Evolutionary conservation across 805 yeast genomes (phyloP).

Genomic region (Tetrapisispora iriomotensis): DNA sequence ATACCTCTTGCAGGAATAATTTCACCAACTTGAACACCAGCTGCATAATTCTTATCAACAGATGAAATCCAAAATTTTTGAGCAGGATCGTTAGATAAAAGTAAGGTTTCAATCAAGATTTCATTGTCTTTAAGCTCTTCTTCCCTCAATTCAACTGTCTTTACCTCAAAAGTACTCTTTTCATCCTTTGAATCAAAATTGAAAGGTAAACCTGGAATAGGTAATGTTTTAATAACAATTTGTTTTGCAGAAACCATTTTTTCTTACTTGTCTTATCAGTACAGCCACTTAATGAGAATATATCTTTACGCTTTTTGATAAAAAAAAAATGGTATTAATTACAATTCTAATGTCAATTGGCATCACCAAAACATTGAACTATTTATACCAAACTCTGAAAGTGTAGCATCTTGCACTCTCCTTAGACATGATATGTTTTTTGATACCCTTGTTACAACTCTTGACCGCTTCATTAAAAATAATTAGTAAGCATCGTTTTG

Average conservation of each 20-base stretch:
- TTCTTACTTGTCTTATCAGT: background rate
- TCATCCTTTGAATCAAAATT: slow-evolving; percentile 17
- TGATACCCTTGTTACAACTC: too few relatives aligned
- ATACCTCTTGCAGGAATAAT: slow-evolving; percentile 44
- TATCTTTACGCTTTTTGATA: too few relatives aligned
- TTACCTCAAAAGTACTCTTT: slow-evolving; percentile 27
- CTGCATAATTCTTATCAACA: slow-evolving; percentile 23
- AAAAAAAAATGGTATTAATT: too few relatives aligned
- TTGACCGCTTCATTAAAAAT: too few relatives aligned
- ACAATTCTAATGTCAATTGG: too few relatives aligned
- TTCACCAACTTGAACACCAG: slow-evolving; percentile 30
- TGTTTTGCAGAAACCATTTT: slow-evolving; percentile 23
- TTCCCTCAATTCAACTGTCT: slow-evolving; percentile 13
- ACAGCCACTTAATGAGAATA: too few relatives aligned
- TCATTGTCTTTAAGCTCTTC: slow-evolving; percentile 31
- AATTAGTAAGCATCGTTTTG: too few relatives aligned
- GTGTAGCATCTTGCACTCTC: too few relatives aligned
- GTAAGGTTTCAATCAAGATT: slow-evolving; percentile 36
- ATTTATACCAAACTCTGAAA: too few relatives aligned
- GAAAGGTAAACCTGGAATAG: slow-evolving; percentile 21
- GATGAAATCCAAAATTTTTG: slow-evolving; percentile 47
- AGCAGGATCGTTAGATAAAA: slow-evolving; percentile 52
- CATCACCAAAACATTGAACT: too few relatives aligned
- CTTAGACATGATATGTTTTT: too few relatives aligned
- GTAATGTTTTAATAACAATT: slow-evolving; percentile 23